Base-by-base conservation (phyloP, 164 flowering plant genomes). In the Vitis amurensis region DNA sequence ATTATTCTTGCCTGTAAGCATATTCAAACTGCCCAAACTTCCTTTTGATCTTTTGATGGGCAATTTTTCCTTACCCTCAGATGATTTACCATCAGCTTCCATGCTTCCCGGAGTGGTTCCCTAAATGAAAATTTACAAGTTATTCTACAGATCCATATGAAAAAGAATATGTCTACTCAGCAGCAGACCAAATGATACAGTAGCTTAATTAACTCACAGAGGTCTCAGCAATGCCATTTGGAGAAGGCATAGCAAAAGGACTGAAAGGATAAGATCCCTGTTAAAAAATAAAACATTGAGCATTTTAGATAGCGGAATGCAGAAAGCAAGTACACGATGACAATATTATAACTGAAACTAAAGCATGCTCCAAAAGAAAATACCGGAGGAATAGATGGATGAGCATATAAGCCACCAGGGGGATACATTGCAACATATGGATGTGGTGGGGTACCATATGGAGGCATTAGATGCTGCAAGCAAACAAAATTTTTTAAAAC, bases 391-490 rank as follows among this genome's bases (percentile, higher is more conserved):
- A 94, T 86, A 50, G 97, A 82, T 69, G 98, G 95, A 72, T 92
- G 98, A 51, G 91, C 95, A 81, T 92, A 92, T 56, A 92, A 74
- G 49, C 96, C 95, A 71, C 97, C 95, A 87, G 82, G 97, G 49
- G 98, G 97, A 86, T 92, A 94, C 97, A 94, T 92, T 27, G 97
- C 91, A 73, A 94, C 88, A 77, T 94, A 94, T 63, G 98, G 97
- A 85, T 80, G 98, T 37, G 98, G 95, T 55, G 97, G 89, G 64
- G 97, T 90, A 52, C 97, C 97, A 85, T 92, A 94, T 2, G 98
- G 98, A 76, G 97, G 95, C 87, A 94, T 91, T 59, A 92, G 73
- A 74, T 84, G 98, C 98, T 94, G 89, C 80, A 85, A 69, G 10
- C 11, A 50, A 63, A 68, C 3, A 44, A 64, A 44, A 17, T 23